phyloP scores from a whole-genome alignment of 768 basidiomycete genomes.

The Boletus reticulatus region DNA sequence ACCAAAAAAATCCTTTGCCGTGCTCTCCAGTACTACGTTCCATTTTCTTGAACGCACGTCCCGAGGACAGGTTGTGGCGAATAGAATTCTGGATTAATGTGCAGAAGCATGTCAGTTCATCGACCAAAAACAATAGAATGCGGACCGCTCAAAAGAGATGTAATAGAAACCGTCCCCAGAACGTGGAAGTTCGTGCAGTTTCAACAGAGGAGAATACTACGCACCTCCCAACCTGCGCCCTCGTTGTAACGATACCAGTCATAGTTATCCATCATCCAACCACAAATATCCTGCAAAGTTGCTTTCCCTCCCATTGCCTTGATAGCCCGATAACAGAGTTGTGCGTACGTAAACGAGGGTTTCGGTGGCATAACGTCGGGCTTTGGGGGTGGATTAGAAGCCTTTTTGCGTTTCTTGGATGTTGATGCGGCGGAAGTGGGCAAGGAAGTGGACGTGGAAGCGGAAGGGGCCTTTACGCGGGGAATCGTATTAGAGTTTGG shows the following conservation, averaged over 20 bases:
- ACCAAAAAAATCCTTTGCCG: constrained; percentile 94
- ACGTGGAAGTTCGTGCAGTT: neutral
- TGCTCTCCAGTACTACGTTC: constrained; percentile 82
- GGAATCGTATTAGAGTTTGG: constrained; percentile 63
- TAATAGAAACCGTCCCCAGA: neutral
- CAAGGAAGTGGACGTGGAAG: constrained; percentile 32
- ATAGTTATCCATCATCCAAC: constrained; percentile 85
- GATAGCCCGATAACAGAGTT: constrained; percentile 88
- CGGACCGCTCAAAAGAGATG: neutral
- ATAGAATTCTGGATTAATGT: constrained; percentile 72
- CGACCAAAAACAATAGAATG: constrained; percentile 1
- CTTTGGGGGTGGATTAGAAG: constrained; percentile 40
- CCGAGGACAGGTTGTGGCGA: constrained; percentile 92
- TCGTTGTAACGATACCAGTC: constrained; percentile 90
- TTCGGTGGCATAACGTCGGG: constrained; percentile 84
- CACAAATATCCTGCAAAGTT: constrained; percentile 89
- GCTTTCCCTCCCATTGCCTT: constrained; percentile 78
- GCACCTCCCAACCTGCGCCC: constrained; percentile 86
- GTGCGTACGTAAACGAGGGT: constrained; percentile 87
- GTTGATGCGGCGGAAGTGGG: constrained; percentile 18
- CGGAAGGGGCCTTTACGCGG: constrained; percentile 35
- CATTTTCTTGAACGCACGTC: constrained; percentile 88
- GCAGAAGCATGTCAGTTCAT: constrained; percentile 11
- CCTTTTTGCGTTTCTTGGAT: constrained; percentile 75
- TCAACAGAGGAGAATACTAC: constrained; percentile 23